Conservation (phyloP, 208 protist species). For the Porcisia hertigi region DNA sequence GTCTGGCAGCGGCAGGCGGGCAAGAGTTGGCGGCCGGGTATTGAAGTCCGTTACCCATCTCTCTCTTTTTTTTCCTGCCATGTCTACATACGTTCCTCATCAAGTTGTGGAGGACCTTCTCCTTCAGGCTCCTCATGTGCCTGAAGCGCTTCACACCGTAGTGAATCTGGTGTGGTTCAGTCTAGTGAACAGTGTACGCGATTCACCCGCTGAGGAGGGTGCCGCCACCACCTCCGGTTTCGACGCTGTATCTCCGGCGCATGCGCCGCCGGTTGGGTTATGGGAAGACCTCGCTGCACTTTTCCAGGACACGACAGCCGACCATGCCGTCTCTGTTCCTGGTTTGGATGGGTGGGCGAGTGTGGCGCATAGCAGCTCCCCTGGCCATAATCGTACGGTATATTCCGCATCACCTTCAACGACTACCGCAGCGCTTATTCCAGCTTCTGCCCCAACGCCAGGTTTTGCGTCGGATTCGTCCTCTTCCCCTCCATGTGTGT, state of each 20-base stretch:
- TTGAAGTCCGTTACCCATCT: background rate
- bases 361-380: background rate
- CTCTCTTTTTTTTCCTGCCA: background rate
- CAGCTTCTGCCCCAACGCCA: background rate
- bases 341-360: conserved; percentile 1
- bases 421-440: background rate
- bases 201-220: background rate
- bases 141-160: conserved; percentile 23
- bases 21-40: no score
- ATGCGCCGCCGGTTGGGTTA: background rate
- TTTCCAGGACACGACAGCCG: background rate
- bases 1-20: background rate
- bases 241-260: background rate
- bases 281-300: background rate
- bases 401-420: conserved; percentile 2
- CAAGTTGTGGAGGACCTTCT: conserved; percentile 17
- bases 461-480: conserved; percentile 4
- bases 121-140: conserved; percentile 11
- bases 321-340: background rate
- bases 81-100: conserved; percentile 3
- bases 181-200: conserved; percentile 10
- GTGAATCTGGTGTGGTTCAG: conserved; percentile 27
- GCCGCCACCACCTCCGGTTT: background rate
- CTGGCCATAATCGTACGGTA: conserved; percentile 1
- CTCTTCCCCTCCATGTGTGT: background rate